Conservation (phyloP, 1,284 basidiomycete genomes). For the Stygiomarasmius scandens region DNA sequence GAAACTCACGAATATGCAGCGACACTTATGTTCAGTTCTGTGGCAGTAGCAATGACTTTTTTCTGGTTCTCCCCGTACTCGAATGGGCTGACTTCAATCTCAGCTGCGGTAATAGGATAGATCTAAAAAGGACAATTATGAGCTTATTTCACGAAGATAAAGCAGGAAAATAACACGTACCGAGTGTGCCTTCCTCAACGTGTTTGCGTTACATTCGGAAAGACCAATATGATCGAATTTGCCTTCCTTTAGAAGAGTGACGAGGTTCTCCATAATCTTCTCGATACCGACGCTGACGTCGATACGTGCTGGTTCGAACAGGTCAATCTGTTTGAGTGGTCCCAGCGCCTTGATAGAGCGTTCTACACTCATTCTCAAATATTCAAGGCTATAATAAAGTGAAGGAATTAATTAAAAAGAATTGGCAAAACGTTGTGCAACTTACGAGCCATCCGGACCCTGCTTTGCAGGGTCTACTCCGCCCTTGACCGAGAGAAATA, state of each 20-base stretch:
- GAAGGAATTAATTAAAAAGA: neutral
- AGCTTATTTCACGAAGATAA: neutral
- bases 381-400: conserved; percentile 32
- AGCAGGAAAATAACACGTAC: conserved; percentile 22
- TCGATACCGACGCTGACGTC: conserved; percentile 40
- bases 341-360: conserved; percentile 43
- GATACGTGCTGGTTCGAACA: conserved; percentile 50
- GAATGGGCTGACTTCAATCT: conserved; percentile 9
- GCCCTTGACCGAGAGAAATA: conserved; percentile 9
- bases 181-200: conserved; percentile 48
- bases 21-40: neutral
- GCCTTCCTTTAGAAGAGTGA: conserved; percentile 41
- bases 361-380: conserved; percentile 42
- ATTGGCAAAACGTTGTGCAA: neutral
- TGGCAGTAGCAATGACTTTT: neutral
- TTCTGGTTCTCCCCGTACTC: conserved; percentile 4
- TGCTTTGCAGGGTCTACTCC: neutral
- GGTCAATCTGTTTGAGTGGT: conserved; percentile 49
- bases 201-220: conserved; percentile 53
- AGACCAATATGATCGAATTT: conserved; percentile 55
- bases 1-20: neutral
- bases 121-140: neutral
- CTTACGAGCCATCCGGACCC: conserved; percentile 4
- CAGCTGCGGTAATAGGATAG: neutral
- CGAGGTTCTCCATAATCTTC: conserved; percentile 34